Evolutionary conservation across 1,284 basidiomycete species (phyloP).

Genomic region (Salmacisia buchloeana): DNA sequence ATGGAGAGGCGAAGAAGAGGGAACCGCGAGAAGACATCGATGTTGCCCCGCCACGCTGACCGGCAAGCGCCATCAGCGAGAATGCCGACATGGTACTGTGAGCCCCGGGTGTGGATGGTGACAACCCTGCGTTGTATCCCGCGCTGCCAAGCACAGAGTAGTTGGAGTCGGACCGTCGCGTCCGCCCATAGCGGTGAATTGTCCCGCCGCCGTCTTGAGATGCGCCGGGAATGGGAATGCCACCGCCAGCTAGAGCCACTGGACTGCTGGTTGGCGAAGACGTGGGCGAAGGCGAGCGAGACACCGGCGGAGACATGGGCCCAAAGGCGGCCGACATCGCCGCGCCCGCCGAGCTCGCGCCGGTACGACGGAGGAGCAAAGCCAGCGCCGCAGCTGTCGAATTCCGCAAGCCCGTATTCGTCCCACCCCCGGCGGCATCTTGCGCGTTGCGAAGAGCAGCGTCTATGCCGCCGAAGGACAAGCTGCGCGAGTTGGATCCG

Average conservation of each 20-base stretch:
- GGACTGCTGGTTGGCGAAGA: too few species aligned
- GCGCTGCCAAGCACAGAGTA: too few species aligned
- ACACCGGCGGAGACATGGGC: neutral
- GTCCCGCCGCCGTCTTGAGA: too few species aligned
- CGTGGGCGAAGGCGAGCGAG: neutral
- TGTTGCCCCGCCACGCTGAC: neutral
- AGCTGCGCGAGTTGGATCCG: neutral
- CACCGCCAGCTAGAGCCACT: neutral
- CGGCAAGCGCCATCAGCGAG: neutral
- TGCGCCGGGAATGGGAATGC: neutral
- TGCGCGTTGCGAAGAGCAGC: neutral
- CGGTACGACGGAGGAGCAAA: neutral
- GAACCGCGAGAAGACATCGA: neutral
- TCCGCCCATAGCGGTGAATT: neutral
- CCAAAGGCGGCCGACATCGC: neutral
- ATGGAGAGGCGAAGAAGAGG: neutral
- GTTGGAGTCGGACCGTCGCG: neutral
- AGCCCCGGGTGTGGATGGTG: neutral
- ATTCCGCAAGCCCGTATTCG: neutral
- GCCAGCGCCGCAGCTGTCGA: slow-evolving; percentile 1
- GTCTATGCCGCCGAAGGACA: neutral
- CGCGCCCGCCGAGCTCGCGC: neutral
- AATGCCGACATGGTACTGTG: neutral
- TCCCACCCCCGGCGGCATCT: neutral
- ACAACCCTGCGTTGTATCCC: too few species aligned